Base-by-base conservation (phyloP, 1,284 basidiomycete species). In the Amylostereum chailletii region DNA sequence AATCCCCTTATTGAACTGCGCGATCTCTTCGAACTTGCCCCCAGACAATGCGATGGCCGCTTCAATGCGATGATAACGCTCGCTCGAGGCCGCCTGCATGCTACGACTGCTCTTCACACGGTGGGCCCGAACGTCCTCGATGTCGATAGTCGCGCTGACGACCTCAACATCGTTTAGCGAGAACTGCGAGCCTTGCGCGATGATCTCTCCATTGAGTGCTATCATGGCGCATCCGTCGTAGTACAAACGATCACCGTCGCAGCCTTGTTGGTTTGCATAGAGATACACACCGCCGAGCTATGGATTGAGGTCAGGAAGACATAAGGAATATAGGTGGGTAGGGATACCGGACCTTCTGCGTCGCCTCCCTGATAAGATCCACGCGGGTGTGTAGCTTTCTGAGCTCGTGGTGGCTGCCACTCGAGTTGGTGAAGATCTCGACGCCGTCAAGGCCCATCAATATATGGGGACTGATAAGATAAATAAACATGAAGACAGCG, bases 251-350 rank as follows among this genome's bases (percentile, higher is more conserved):
- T 99, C 95, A 3, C 96, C 95, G 62, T 99, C 95, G 63, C 96
- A 99, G 4, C 96, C 95, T 74, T 97, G 94, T 63, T 99, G 95
- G 63, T 99, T 99, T 6, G 95, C 90, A 59, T 99, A 99, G 5
- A 99, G 78, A 66, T 99, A 99, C 46, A 98, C 82, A 3, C 96
- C 95, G 26, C 95, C 96, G 33, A 94, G 78, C 94, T 96, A 57
- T 19, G 4, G 49, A 44, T 34, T 4, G 2, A 38, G 27, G 3
- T 7, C 34, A 39, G 33, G 19, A 30, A 41, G 46, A 34, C n/a
- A 37, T 50, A 42, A 50, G 46, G 19, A 50, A 19, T 33, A 44
- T 11, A 19, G 5, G 38, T 29, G 7, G 37, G 29, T 42, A 36
- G 45, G 5, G 8, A 32, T 31, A 49, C 38, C 56, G 55, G 52